These are phyloP conservation scores for Spiromastix sp. DNA, from an alignment of 2,329 filamentous ascomycete genomes.

Conservation along the genomic window DNA sequence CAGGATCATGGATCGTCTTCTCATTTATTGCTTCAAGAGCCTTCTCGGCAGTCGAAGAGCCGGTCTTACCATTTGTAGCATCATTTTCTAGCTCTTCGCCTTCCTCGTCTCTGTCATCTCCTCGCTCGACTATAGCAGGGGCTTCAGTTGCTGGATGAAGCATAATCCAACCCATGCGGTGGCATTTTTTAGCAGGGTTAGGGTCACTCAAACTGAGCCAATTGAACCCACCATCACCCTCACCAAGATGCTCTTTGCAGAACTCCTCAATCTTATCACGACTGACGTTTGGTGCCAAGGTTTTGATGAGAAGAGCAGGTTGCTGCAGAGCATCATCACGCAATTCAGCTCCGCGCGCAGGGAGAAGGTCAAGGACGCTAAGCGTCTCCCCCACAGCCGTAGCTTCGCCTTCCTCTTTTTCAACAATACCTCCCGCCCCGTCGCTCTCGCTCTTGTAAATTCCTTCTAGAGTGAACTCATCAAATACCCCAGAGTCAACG, in stretches of 20 bases:
- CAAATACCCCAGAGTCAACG: conserved; percentile 73
- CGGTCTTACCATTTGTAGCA: conserved; percentile 21
- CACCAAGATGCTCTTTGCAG: conserved; percentile 86
- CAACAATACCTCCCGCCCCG: conserved; percentile 69
- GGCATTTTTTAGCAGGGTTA: conserved; percentile 92
- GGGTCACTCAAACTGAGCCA: conserved; percentile 94
- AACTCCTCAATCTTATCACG: conserved; percentile 88
- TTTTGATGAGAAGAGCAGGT: conserved; percentile 94
- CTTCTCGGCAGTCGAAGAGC: conserved; percentile 58
- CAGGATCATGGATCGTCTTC: conserved; percentile 91
- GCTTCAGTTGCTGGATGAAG: conserved; percentile 68
- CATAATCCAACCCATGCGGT: conserved; percentile 98
- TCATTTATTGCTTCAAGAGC: conserved; percentile 92
- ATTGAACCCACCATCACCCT: conserved; percentile 84
- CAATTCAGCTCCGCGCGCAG: conserved; percentile 72
- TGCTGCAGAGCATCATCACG: conserved; percentile 81
- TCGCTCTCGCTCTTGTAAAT: conserved; percentile 90
- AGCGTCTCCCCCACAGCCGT: conserved; percentile 86
- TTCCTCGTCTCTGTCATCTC: conserved; percentile 62
- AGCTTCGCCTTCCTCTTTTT: conserved; percentile 93
- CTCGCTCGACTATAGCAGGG: conserved; percentile 54
- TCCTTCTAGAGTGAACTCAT: conserved; percentile 88
- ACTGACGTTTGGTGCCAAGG: conserved; percentile 90
- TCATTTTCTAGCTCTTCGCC: conserved; percentile 41
- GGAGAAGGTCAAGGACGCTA: conserved; percentile 82